These are phyloP conservation scores for Sporisorium reilianum DNA, from an alignment of 1,284 basidiomycete species.

Conservation along the genomic window DNA sequence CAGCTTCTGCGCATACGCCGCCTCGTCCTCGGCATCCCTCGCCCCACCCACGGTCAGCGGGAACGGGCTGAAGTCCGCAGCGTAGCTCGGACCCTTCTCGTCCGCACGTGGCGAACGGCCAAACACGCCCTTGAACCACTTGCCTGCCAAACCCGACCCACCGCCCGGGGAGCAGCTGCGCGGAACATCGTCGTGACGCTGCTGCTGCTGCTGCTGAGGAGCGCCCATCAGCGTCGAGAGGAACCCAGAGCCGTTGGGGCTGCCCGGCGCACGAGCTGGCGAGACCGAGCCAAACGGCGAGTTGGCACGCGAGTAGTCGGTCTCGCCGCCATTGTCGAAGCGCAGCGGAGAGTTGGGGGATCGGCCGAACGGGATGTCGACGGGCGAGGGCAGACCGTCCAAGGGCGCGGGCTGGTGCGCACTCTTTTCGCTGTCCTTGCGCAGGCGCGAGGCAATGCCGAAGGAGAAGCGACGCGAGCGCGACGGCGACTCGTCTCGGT, in stretches of 20 bases:
- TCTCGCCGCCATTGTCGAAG: constrained; percentile 25
- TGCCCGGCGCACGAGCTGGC: constrained; percentile 22
- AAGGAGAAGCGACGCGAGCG: constrained; percentile 41
- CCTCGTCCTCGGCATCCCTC: constrained; percentile 54
- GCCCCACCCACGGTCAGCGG: neutral
- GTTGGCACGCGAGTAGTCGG: constrained; percentile 45
- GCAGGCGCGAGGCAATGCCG: constrained; percentile 16
- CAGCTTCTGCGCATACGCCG: constrained; percentile 52
- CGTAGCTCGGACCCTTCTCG: constrained; percentile 35
- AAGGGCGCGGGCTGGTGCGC: constrained; percentile 27
- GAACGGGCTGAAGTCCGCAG: constrained; percentile 9
- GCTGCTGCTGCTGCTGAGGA: constrained; percentile 11
- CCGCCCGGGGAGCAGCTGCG: constrained; percentile 32
- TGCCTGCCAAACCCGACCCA: constrained; percentile 37
- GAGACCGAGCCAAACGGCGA: constrained; percentile 56
- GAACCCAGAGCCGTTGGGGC: constrained; percentile 43
- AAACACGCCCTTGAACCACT: constrained; percentile 62
- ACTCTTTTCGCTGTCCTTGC: constrained; percentile 21
- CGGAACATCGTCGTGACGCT: constrained; percentile 8
- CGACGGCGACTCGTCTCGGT: constrained; percentile 23
- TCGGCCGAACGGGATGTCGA: constrained; percentile 49
- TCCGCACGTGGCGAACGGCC: constrained; percentile 46
- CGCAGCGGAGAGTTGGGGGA: constrained; percentile 31
- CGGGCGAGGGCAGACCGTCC: constrained; percentile 48
- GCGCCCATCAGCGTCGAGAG: constrained; percentile 28